Conservation (phyloP, 208 protist genomes). For the Angomonas ambiguus region DNA sequence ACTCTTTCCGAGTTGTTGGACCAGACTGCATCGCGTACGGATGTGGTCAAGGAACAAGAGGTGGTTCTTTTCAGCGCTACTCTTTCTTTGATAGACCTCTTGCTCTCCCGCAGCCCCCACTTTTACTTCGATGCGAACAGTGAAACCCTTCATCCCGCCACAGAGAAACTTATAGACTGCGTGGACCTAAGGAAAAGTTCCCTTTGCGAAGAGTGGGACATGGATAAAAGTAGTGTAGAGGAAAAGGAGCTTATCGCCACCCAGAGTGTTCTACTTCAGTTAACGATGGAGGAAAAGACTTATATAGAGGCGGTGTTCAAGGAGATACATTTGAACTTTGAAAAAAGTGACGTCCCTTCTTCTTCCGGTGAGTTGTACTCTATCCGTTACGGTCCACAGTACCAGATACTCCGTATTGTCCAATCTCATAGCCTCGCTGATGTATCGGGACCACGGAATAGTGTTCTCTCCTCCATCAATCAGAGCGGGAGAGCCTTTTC, state of each 20-base stretch:
- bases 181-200: no score
- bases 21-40: no score
- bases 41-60: no score
- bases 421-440: neutral
- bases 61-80: slow-evolving; percentile 1
- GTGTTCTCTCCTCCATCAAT: neutral
- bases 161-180: no score
- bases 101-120: neutral
- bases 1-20: no score
- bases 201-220: no score
- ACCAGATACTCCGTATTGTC: neutral
- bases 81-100: neutral
- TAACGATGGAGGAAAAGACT: neutral
- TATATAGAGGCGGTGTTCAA: neutral
- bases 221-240: neutral
- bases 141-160: no score
- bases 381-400: neutral
- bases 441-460: neutral
- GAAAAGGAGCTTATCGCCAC: slow-evolving; percentile 2
- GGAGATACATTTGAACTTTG: neutral
- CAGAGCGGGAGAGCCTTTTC: neutral
- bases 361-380: neutral
- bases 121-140: neutral
- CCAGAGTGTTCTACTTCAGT: neutral
- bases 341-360: neutral